Conservation (phyloP, 805 yeast species). For the Scheffersomyces lignosus region DNA sequence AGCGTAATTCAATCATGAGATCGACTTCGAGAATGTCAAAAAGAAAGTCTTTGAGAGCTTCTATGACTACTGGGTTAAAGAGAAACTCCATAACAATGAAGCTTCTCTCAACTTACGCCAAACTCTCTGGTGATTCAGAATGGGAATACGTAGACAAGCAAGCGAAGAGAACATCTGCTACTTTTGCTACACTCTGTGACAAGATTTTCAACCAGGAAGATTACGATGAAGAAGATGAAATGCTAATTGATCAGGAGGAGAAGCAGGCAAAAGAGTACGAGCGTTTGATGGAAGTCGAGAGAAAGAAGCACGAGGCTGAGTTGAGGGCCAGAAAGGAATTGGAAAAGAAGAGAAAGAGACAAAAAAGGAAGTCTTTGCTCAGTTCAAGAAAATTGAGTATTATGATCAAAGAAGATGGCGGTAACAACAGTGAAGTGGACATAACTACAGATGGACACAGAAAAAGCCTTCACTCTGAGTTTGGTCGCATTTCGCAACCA, state of each 20-base stretch:
- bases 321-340: constrained; percentile 46
- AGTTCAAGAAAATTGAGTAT: constrained; percentile 38
- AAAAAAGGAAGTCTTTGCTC: constrained; percentile 40
- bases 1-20: constrained; percentile 29
- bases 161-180: constrained; percentile 73
- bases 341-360: constrained; percentile 46
- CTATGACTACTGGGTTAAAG: constrained; percentile 48
- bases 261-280: constrained; percentile 46
- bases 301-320: constrained; percentile 54
- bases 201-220: constrained; percentile 70
- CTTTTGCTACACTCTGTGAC: constrained; percentile 77
- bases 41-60: constrained; percentile 39
- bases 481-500: constrained; percentile 36
- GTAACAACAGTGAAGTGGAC: constrained; percentile 18
- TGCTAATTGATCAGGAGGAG: constrained; percentile 43
- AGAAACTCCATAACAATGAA: constrained; percentile 74
- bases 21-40: constrained; percentile 26
- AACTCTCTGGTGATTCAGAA: constrained; percentile 60
- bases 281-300: constrained; percentile 45
- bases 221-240: constrained; percentile 50
- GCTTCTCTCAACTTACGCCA: constrained; percentile 70
- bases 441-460: constrained; percentile 26
- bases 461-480: too few species aligned
- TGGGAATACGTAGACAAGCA: constrained; percentile 72
- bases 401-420: constrained; percentile 33